These are phyloP conservation scores for Mycena capillaripes DNA, from an alignment of 768 basidiomycete genomes.

Conservation along the genomic window DNA sequence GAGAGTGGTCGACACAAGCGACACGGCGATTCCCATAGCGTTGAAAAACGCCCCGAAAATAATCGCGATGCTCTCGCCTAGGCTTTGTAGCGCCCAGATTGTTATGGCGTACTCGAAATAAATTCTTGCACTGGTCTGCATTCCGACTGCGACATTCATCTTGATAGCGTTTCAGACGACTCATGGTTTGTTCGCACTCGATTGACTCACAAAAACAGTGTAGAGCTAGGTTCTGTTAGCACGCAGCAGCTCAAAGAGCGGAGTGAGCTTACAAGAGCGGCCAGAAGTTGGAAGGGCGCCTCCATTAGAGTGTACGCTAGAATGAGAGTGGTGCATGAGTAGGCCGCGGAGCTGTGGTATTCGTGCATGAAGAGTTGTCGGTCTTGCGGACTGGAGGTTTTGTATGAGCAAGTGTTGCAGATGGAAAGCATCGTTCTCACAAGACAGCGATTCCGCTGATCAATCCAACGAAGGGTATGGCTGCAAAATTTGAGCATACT, in stretches of 20 bases:
- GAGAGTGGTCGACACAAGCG: slow-evolving; percentile 33
- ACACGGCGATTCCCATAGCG: slow-evolving; percentile 33
- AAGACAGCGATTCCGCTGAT: slow-evolving; percentile 51
- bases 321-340: slow-evolving; percentile 54
- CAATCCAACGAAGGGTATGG: slow-evolving; percentile 52
- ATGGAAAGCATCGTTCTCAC: background rate
- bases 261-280: slow-evolving; percentile 28
- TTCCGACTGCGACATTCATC: slow-evolving; percentile 38
- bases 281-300: slow-evolving; percentile 39
- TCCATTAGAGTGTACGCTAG: slow-evolving; percentile 40
- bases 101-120: slow-evolving; percentile 35
- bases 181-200: background rate
- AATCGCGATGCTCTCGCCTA: slow-evolving; percentile 34
- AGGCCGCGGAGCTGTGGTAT: slow-evolving; percentile 52
- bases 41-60: slow-evolving; percentile 38
- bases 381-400: slow-evolving; percentile 49
- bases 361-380: slow-evolving; percentile 59
- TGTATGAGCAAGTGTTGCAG: background rate
- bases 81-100: slow-evolving; percentile 28
- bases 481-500: slow-evolving; percentile 41
- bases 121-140: slow-evolving; percentile 35
- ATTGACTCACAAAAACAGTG: slow-evolving; percentile 31
- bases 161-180: slow-evolving; percentile 1
- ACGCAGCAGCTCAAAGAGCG: no score
- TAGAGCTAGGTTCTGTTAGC: slow-evolving; percentile 25